phyloP scores from a whole-genome alignment of 2,329 filamentous ascomycete genomes.

The Nigrograna mackinnonii region DNA sequence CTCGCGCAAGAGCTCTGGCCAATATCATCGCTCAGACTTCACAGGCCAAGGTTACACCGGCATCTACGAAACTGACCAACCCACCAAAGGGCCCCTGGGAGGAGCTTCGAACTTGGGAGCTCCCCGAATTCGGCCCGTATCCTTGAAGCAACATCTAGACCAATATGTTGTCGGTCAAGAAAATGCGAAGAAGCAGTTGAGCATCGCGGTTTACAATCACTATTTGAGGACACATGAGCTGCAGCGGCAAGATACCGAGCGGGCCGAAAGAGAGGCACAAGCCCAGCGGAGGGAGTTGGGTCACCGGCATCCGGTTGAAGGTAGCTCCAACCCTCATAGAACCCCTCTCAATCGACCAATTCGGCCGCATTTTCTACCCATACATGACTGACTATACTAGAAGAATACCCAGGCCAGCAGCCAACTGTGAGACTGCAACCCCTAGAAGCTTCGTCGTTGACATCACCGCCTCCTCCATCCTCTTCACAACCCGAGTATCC shows the following conservation, averaged over 20 bases:
- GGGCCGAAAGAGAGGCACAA: conserved; percentile 73
- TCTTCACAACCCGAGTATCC: conserved; percentile 19
- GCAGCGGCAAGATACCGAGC: conserved; percentile 76
- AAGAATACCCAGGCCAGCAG: conserved; percentile 66
- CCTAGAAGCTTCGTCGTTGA: too few relatives aligned
- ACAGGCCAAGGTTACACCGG: conserved; percentile 64
- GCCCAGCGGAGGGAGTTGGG: conserved; percentile 70
- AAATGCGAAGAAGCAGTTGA: conserved; percentile 89
- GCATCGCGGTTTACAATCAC: conserved; percentile 93
- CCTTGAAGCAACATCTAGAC: conserved; percentile 87
- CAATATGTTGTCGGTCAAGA: conserved; percentile 97
- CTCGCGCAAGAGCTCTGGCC: conserved; percentile 44
- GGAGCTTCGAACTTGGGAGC: conserved; percentile 61
- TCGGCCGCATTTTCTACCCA: conserved; percentile 1
- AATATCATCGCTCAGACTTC: conserved; percentile 66
- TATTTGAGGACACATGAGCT: conserved; percentile 84
- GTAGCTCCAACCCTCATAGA: conserved; percentile 42
- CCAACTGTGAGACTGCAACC: conserved; percentile 48
- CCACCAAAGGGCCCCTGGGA: conserved; percentile 65
- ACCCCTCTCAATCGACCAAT: not conserved
- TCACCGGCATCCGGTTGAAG: conserved; percentile 77
- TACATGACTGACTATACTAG: conserved; percentile 44
- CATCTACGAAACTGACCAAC: conserved; percentile 64
- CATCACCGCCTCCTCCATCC: conserved; percentile 25
- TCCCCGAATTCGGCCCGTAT: conserved; percentile 63